A percentile compares a stretch with the other conserved stretches of the same genome.
Conservation (phyloP, 495 filamentous ascomycete species). For the Poronia punctata region DNA sequence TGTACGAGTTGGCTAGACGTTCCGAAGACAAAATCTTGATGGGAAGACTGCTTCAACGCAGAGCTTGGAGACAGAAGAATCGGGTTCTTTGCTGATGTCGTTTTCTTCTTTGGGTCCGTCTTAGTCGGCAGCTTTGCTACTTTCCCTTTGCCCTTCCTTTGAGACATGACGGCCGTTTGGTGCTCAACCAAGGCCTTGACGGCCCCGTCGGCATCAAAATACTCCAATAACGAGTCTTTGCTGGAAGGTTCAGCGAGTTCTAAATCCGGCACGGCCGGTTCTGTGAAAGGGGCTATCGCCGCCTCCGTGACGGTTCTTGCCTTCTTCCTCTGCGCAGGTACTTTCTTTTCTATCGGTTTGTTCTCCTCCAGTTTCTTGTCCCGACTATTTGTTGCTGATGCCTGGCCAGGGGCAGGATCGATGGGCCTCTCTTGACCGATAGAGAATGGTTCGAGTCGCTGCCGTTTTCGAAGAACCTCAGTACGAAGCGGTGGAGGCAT, state of each 20-base stretch:
- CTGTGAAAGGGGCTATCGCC: conserved; percentile 69
- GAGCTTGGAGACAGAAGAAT: conserved; percentile 66
- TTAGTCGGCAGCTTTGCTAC: conserved; percentile 24
- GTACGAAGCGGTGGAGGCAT: neutral
- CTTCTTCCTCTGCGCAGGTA: conserved; percentile 55
- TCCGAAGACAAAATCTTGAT: conserved; percentile 83
- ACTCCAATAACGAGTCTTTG: conserved; percentile 25
- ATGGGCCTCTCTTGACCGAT: conserved; percentile 15
- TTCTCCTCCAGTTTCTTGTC: too few relatives aligned
- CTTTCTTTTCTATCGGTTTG: conserved; percentile 37
- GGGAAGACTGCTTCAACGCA: conserved; percentile 58
- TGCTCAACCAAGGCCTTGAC: conserved; percentile 26
- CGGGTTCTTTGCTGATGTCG: conserved; percentile 32
- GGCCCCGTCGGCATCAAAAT: conserved; percentile 25
- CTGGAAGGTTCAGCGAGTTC: conserved; percentile 19
- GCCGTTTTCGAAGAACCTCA: conserved; percentile 41
- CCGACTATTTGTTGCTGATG: too few relatives aligned
- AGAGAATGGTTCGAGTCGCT: conserved; percentile 40
- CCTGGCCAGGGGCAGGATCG: too few relatives aligned
- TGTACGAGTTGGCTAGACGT: conserved; percentile 83
- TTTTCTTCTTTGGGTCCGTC: conserved; percentile 37
- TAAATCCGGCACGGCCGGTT: conserved; percentile 22
- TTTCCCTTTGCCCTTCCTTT: conserved; percentile 27
- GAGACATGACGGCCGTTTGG: conserved; percentile 24
- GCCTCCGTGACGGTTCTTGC: conserved; percentile 77